phyloP scores from a whole-genome alignment of 73 alveolate species.

The Breviolum minutum region DNA sequence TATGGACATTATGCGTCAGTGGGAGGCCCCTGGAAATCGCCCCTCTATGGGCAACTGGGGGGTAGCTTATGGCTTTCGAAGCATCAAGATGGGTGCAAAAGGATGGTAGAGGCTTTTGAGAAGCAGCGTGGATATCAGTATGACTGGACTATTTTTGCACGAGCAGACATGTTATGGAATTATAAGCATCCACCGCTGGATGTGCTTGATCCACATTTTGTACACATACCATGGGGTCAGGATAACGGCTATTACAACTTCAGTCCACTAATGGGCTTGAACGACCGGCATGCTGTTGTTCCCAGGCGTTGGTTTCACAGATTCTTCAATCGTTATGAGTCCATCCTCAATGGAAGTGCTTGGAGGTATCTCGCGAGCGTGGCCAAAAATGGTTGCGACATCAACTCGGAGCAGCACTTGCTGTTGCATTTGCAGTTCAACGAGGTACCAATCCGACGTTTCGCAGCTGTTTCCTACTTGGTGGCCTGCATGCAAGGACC shows the following conservation, averaged over 20 bases:
- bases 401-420: slow-evolving; percentile 52
- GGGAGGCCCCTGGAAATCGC: too few species aligned
- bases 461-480: too few species aligned
- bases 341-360: slow-evolving; percentile 17
- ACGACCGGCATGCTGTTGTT: slow-evolving; percentile 44
- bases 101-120: not conserved
- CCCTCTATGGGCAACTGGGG: too few species aligned
- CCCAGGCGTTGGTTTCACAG: slow-evolving; percentile 16
- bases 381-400: not conserved
- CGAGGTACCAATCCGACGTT: not conserved
- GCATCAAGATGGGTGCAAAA: too few species aligned
- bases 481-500: too few species aligned
- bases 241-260: slow-evolving; percentile 46
- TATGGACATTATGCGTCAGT: too few species aligned
- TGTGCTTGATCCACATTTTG: slow-evolving; percentile 24
- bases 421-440: slow-evolving; percentile 17
- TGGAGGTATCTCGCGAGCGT: slow-evolving; percentile 49
- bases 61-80: too few species aligned
- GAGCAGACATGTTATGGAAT: slow-evolving; percentile 45
- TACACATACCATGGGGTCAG: slow-evolving; percentile 59
- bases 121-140: slow-evolving; percentile 45
- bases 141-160: slow-evolving; percentile 50
- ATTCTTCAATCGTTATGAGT: slow-evolving; percentile 57
- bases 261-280: slow-evolving; percentile 11
- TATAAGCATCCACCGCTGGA: slow-evolving; percentile 11